Evolutionary conservation across 768 basidiomycete genomes (phyloP), one percentile per base, ranked within the genome.

Genomic region (Hygrophoropsis aurantiaca): DNA sequence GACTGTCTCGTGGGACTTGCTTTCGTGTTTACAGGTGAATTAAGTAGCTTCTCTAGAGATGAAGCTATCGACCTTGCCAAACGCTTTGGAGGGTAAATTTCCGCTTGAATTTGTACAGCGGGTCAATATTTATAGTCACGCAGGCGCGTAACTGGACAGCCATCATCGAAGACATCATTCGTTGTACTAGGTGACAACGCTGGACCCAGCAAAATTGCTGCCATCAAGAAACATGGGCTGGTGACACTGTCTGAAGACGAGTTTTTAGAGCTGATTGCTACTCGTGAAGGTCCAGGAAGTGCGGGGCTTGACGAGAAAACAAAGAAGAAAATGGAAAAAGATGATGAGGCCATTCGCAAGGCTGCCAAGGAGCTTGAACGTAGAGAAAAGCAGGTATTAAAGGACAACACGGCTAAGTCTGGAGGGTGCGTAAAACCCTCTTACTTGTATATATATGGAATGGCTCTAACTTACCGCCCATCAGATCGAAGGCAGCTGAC

Each of bases 11-110:
- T 84, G 0, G 94, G 94, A 0, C 74, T 98, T 19, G 78, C 91
- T 0, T 87, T 99, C 59, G 95, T 99, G 18, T 99, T 99, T 54
- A 98, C 97, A 0, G 97, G 94, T 13, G 95, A 99, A 57, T 68
- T 98, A 38, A 80, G 77, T 39, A 87, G 86, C 49, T 83, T 98
- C 54, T 84, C 90, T 1, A 78, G 97, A 30, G 91, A 97, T 2
- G 94, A 97, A 55, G 86, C 90, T 1, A 62, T 74, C 21, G 93
- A 95, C 56, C 66, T 95, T 5, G 95, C 87, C 0, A 98, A 99
- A 65, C 90, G 94, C 4, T 93, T 83, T 60, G 93, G 93, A 57
- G 94, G 85, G 94, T 93, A 40, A 51, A 90, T 74, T 2, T 38
- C 20, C 16, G 7, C n/a, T 16, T n/a, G 7, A 20, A n/a, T 42